Base-by-base conservation (phyloP, 2,329 filamentous ascomycete genomes). In the Colletotrichum lini region DNA sequence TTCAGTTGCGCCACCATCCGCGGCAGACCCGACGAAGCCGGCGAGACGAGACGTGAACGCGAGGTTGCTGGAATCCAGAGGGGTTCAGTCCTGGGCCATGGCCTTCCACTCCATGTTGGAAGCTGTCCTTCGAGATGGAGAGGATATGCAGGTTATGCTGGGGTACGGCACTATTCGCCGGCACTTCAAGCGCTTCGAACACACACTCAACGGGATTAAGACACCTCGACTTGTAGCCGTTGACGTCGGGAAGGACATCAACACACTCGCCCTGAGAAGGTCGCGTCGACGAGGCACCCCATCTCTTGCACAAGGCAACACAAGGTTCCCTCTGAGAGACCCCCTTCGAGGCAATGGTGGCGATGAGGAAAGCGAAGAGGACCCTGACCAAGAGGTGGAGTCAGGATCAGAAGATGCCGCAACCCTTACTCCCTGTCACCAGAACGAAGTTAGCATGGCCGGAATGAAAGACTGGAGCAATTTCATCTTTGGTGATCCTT, bases 101-200 rank as follows among this genome's bases (percentile, higher is more conserved):
- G 88, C 89, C 0, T 92, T 92, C 65, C 84, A 88, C 49, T 80
- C 83, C 3, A 78, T 92, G 65, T 77, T 91, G 10, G 90, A 92
- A 73, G 83, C 83, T 0, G 80, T 89, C 3, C 77, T 92, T 21
- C 82, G 88, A 12, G 90, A 92, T 73, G 88, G 85, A 0, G 90
- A 92, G 76, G 89, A 91, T 73, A 84, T 88, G 80, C 83, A 85
- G 1, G 83, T 92, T 4, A 84, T 86, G 30, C 80, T 92, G n/a
- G 85, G 85, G 4, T 92, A 92, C 74, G 82, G 85, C 30, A 79
- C 82, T 5, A 85, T 92, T 3, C 82, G 90, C 59, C 78, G 79
- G 15, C 86, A 89, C n/a, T 86, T 88, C 66, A 77, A 81, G 47
- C 82, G 86, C 13, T 82, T 90, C 35, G 78, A 82, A 13, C 82